Percentiles rank a stretch among this genome's conserved stretches.
phyloP scores from a whole-genome alignment of 2,329 filamentous ascomycete species.

The Colletotrichum chrysophilum region DNA sequence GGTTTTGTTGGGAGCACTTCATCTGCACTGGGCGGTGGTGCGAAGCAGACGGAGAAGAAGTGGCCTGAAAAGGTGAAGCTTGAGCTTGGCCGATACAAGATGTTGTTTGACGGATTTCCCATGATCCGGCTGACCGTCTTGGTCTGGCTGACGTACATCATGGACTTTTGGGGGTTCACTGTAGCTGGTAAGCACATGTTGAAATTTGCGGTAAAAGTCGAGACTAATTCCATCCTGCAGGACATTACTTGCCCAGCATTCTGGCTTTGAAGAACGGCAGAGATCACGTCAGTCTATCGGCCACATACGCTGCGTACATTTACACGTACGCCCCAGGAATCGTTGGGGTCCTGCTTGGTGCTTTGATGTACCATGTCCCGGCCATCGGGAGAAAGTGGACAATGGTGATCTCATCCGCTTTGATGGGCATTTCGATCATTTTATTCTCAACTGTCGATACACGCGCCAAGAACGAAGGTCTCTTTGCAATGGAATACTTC shows the following conservation, averaged over 20 bases:
- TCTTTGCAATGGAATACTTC: constrained; percentile 34
- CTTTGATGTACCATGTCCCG: constrained; percentile 50
- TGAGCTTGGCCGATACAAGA: constrained; percentile 30
- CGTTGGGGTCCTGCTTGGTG: constrained; percentile 53
- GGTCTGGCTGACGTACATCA: constrained; percentile 41
- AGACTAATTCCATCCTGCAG: constrained; percentile 15
- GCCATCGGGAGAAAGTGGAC: constrained; percentile 30
- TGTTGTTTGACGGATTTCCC: constrained; percentile 35
- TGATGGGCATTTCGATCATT: constrained; percentile 30
- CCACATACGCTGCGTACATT: constrained; percentile 58
- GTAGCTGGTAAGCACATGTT: constrained; percentile 35
- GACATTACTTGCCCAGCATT: constrained; percentile 52
- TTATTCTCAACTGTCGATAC: constrained; percentile 29
- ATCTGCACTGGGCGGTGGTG: neutral
- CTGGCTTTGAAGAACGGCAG: constrained; percentile 56
- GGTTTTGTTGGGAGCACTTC: constrained; percentile 13
- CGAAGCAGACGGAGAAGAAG: constrained; percentile 18
- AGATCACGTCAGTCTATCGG: constrained; percentile 44
- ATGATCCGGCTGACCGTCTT: constrained; percentile 40
- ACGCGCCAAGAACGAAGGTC: constrained; percentile 28
- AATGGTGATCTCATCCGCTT: constrained; percentile 28
- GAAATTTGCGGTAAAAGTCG: fast-evolving
- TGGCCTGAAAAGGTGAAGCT: constrained; percentile 4
- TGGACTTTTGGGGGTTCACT: constrained; percentile 44
- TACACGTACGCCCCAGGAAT: constrained; percentile 60